Conservation (phyloP, 202 grass and related monocot species). For the Zizania palustris region DNA sequence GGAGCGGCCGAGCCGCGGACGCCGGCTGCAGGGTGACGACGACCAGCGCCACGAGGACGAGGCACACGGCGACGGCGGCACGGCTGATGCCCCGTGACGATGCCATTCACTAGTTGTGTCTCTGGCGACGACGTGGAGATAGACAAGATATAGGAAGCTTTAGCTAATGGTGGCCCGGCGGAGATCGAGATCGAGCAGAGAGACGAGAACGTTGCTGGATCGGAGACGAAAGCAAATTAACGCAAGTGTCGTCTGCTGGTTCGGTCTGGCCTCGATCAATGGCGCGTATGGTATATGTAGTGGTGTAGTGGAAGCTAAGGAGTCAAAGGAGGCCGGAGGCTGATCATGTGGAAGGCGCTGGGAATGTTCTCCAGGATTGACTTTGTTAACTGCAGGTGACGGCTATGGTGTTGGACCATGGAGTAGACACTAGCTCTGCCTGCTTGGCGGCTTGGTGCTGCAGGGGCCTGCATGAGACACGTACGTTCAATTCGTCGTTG, state of each 20-base stretch:
- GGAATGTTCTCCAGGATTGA: constrained; percentile 48
- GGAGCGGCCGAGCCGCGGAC: constrained; percentile 43
- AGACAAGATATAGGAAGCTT: background rate
- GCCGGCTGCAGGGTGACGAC: constrained; percentile 10
- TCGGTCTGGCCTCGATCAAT: background rate
- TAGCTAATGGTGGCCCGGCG: no score
- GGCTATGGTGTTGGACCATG: background rate
- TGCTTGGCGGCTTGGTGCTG: no score
- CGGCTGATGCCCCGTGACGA: background rate
- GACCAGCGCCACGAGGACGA: constrained; percentile 33
- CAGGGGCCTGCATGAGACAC: no score
- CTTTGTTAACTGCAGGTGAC: constrained; percentile 7
- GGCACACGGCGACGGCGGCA: background rate
- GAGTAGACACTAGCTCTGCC: background rate
- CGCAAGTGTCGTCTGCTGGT: no score
- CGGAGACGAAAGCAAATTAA: no score
- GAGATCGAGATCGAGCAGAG: background rate
- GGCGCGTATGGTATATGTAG: constrained; percentile 8
- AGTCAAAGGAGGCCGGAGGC: constrained; percentile 14
- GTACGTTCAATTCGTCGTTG: no score
- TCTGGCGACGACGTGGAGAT: background rate
- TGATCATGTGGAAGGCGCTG: constrained; percentile 40
- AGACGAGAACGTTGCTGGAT: background rate
- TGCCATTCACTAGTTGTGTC: constrained; percentile 30
- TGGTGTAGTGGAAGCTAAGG: constrained; percentile 10